These are phyloP conservation scores for Pholiota molesta DNA, from an alignment of 768 basidiomycete genomes.

Conservation along the genomic window DNA sequence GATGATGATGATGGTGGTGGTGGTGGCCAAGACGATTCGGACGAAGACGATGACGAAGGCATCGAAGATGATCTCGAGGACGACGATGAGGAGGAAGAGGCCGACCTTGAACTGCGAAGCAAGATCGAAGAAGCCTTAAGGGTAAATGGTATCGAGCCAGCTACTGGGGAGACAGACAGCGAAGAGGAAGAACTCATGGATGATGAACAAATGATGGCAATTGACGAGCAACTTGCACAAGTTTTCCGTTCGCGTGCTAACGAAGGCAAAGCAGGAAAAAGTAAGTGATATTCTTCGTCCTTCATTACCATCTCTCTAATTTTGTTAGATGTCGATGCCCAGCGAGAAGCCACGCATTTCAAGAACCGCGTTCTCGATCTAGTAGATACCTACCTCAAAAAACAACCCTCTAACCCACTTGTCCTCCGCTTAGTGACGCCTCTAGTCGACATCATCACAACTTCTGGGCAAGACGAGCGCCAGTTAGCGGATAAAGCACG, in stretches of 20 bases:
- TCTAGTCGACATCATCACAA: conserved; percentile 73
- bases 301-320: neutral
- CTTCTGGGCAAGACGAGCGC: conserved; percentile 72
- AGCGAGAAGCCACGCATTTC: conserved; percentile 93
- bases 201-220: conserved; percentile 97
- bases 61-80: conserved; percentile 36
- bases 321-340: conserved; percentile 59
- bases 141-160: conserved; percentile 59
- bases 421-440: conserved; percentile 71
- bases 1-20: conserved; percentile 34
- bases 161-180: conserved; percentile 58
- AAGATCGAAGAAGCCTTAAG: conserved; percentile 68
- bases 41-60: conserved; percentile 35
- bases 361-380: conserved; percentile 95
- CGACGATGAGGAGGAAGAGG: conserved; percentile 47
- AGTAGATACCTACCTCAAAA: conserved; percentile 83
- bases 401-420: conserved; percentile 74
- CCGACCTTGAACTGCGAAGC: conserved; percentile 63
- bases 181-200: conserved; percentile 81
- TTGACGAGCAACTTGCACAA: conserved; percentile 89
- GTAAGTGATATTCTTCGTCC: conserved; percentile 39
- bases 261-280: conserved; percentile 66
- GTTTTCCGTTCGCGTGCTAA: conserved; percentile 75
- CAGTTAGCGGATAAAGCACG: conserved; percentile 90
- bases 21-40: conserved; percentile 38